Evolutionary conservation across 75 land plant genomes (phyloP).

Genomic region (Cunninghamia lanceolata): DNA sequence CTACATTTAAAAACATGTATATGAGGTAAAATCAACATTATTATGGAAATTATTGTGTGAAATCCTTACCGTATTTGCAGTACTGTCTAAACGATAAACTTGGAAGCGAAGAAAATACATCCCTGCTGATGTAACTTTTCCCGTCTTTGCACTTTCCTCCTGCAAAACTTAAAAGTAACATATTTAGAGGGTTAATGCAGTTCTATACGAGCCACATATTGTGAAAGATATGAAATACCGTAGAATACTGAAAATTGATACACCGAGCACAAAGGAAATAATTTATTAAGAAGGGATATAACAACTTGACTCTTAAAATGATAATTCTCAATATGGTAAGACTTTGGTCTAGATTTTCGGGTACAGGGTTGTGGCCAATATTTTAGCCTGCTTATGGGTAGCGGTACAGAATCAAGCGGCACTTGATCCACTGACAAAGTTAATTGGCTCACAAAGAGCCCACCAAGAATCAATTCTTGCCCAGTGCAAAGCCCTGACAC

Average conservation of each 20-base stretch:
- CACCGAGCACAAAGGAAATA: not conserved
- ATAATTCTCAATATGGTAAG: not conserved
- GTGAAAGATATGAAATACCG: not conserved
- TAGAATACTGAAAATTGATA: not conserved
- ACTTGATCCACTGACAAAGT: not conserved
- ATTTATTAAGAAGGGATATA: not conserved
- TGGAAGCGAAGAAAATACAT: conserved; percentile 93
- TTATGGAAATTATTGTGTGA: not conserved
- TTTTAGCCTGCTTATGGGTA: not conserved
- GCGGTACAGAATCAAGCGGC: not conserved
- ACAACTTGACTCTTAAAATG: not conserved
- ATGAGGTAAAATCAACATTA: not conserved
- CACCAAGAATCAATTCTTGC: not conserved
- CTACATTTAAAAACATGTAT: not conserved
- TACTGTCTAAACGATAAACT: conserved; percentile 80
- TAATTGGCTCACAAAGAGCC: not conserved
- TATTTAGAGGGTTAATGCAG: not conserved
- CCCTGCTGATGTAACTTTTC: conserved; percentile 94
- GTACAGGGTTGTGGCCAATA: not conserved
- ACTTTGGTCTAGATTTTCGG: not conserved
- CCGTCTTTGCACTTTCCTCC: conserved; percentile 90
- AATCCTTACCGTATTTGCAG: conserved; percentile 61
- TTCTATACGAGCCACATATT: not conserved
- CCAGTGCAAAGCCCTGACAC: not conserved
- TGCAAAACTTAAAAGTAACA: conserved; percentile 26